phyloP scores from a whole-genome alignment of 352 stramenopile species.

The Globisporangium middletonii region DNA sequence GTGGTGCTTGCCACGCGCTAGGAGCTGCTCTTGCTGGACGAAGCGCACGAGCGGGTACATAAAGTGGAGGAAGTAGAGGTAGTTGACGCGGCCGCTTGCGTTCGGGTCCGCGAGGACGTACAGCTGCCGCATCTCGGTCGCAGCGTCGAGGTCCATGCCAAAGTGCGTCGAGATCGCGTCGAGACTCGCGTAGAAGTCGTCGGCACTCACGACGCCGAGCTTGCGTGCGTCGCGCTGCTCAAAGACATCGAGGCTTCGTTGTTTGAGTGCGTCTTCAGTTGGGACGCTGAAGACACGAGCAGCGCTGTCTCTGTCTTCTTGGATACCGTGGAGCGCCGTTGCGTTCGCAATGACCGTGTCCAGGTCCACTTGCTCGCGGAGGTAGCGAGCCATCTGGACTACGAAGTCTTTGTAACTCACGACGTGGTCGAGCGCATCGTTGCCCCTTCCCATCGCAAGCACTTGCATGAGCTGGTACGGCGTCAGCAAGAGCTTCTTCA shows the following conservation, averaged over 20 bases:
- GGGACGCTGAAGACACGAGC: conserved; percentile 3
- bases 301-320: conserved; percentile 12
- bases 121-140: conserved; percentile 21
- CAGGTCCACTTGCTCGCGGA: conserved; percentile 29
- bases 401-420: conserved; percentile 46
- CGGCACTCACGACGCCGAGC: conserved; percentile 27
- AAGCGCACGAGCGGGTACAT: conserved; percentile 35
- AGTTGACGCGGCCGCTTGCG: conserved; percentile 53
- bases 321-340: conserved; percentile 12
- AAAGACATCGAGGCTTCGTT: conserved; percentile 28
- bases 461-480: conserved; percentile 45
- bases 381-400: conserved; percentile 16
- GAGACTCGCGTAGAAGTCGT: conserved; percentile 30
- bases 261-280: conserved; percentile 24
- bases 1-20: conserved; percentile 5
- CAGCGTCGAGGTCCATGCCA: conserved; percentile 16
- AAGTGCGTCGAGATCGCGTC: conserved; percentile 17
- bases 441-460: conserved; percentile 21
- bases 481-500: conserved; percentile 50
- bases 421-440: conserved; percentile 15
- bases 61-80: conserved; percentile 46
- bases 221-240: conserved; percentile 24
- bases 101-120: conserved; percentile 35
- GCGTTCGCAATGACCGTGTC: conserved; percentile 22
- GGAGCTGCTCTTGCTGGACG: conserved; percentile 23